Evolutionary conservation across 2,329 filamentous ascomycete species (phyloP), one percentile per base, ranked within the genome.

Genomic region (Fusarium incarnatum): DNA sequence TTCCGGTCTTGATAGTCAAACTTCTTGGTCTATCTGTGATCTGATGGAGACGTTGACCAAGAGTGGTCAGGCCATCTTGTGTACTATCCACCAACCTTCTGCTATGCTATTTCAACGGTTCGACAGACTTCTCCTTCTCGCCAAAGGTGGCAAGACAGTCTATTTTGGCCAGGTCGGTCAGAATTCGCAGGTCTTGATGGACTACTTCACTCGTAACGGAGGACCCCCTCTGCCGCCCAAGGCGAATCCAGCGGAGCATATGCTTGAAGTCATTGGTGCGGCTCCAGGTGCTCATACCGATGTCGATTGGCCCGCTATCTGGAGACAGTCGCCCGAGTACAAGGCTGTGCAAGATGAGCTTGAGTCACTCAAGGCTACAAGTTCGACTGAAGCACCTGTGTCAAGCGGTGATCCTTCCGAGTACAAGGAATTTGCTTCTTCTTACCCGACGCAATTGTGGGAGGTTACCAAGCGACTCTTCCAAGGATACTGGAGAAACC

Each of bases 161-260:
- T 92, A 92, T 74, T 92, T 92, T 76, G 89, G 89, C 9, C 85
- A 89, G 2, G 86, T 91, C 23, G 89, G 89, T 4, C 73, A 85
- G 4, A 83, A 87, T 64, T 88, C 87, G 0, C 78, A 80, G 7
- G 84, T 80, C 0, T 76, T 91, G 65, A 82, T 85, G 4, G 79
- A 81, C 53, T 90, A 90, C 77, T 93, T 94, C 65, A 86, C 87
- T 64, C 78, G 80, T 12, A 88, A 91, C 57, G 90, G 89, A 15
- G 88, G 85, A 2, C 81, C 83, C 1, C 76, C 82, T 42, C 87
- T 87, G 28, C 81, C 82, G 1, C 70, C 80, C 4, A 85, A 84
- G 16, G 87, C 87, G 8, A 92, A 92, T 64, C 89, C 89, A 1
- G 90, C 90, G 0, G 90, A 92, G 74, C 91, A 87, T 80, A 91